phyloP scores from a whole-genome alignment of 306 rosid genomes.

The Cicer yamashitae region DNA sequence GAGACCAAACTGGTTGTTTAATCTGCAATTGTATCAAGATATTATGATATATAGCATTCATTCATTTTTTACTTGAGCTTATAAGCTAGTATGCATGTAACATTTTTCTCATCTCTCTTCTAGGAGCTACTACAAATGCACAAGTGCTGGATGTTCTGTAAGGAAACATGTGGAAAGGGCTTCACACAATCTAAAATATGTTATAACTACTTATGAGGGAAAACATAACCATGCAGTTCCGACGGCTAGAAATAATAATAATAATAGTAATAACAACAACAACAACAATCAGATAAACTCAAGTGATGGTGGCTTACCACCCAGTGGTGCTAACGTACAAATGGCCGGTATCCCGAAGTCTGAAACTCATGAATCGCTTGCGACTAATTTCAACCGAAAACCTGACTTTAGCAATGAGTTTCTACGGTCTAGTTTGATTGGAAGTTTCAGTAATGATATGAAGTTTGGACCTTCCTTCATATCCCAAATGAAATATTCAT shows the following conservation, averaged over 20 bases:
- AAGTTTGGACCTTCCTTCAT: slow-evolving; percentile 65
- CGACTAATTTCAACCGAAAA: slow-evolving; percentile 68
- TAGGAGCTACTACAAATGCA: slow-evolving; percentile 98
- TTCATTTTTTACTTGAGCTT: neutral
- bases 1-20: no score
- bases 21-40: neutral
- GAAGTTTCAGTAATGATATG: slow-evolving; percentile 57
- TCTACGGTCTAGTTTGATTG: slow-evolving; percentile 55
- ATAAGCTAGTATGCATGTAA: slow-evolving; percentile 28
- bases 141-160: slow-evolving; percentile 82
- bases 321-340: slow-evolving; percentile 46
- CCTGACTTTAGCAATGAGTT: slow-evolving; percentile 62
- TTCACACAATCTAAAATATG: slow-evolving; percentile 73
- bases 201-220: slow-evolving; percentile 85
- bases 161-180: slow-evolving; percentile 96
- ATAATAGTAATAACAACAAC: no score
- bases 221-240: slow-evolving; percentile 90
- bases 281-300: slow-evolving; percentile 56
- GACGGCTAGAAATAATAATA: slow-evolving; percentile 60
- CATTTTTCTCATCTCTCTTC: slow-evolving; percentile 21
- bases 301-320: slow-evolving; percentile 44
- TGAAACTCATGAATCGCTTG: slow-evolving; percentile 60
- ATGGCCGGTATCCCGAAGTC: slow-evolving; percentile 46
- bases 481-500: slow-evolving; percentile 66
- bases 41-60: neutral